Percentiles rank a stretch among this genome's conserved stretches.
Evolutionary conservation across 805 yeast species (phyloP).

Genomic region (Yamadazyma scolyti): DNA sequence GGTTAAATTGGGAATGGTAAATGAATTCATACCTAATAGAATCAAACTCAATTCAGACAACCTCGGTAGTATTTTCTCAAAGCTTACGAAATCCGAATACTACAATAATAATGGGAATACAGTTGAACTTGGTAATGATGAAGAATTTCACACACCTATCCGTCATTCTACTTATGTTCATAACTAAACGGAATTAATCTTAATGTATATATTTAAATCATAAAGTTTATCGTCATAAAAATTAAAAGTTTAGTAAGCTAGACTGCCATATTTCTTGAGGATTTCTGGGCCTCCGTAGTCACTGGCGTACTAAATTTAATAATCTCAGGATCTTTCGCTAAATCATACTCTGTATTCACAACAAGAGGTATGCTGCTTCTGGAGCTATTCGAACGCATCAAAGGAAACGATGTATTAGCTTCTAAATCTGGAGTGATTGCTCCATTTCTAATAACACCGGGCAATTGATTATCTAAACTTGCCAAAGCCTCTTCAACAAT

Average conservation of each 20-base stretch:
- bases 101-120: too few species aligned
- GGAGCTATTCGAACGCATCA: slow-evolving; percentile 1
- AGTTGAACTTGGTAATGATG: not conserved
- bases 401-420: slow-evolving; percentile 6
- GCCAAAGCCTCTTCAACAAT: not conserved
- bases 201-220: too few species aligned
- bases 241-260: too few species aligned
- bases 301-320: slow-evolving; percentile 15
- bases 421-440: slow-evolving; percentile 12
- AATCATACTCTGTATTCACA: slow-evolving; percentile 11
- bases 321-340: slow-evolving; percentile 5
- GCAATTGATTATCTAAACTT: not conserved
- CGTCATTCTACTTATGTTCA: not conserved
- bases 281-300: too few species aligned
- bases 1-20: slow-evolving; percentile 27
- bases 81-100: slow-evolving; percentile 3
- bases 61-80: slow-evolving; percentile 31
- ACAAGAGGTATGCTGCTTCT: slow-evolving; percentile 10
- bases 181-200: too few species aligned
- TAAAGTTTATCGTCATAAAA: too few species aligned
- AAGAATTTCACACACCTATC: not conserved
- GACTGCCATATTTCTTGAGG: too few species aligned
- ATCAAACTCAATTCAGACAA: slow-evolving; percentile 30
- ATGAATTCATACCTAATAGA: slow-evolving; percentile 22
- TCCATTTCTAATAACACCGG: slow-evolving; percentile 1